Evolutionary conservation across 805 yeast genomes (phyloP).

Genomic region (Tanozyma kutaoensis): DNA sequence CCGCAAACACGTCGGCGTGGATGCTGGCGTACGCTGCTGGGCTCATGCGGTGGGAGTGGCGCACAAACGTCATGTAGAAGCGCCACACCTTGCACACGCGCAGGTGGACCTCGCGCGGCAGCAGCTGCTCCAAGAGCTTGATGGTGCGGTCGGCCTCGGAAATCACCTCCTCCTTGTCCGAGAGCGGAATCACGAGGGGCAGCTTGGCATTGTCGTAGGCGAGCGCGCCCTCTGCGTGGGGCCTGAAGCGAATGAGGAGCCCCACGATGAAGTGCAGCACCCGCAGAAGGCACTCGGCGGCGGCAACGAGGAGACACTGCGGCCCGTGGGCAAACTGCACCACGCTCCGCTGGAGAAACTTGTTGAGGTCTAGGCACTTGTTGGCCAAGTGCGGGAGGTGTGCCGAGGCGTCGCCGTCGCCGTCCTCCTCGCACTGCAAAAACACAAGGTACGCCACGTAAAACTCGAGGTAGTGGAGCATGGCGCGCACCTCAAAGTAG

Average conservation of each 20-base stretch:
- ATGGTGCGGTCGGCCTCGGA: constrained; percentile 5
- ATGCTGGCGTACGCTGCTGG: constrained; percentile 16
- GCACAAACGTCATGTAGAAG: constrained; percentile 23
- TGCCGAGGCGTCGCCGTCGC: constrained; percentile 4
- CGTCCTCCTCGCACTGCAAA: constrained; percentile 22
- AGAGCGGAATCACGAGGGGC: constrained; percentile 2
- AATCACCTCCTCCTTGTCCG: constrained; percentile 3
- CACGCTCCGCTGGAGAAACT: constrained; percentile 3
- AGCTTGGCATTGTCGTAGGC: too few relatives aligned
- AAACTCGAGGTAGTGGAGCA: constrained; percentile 15
- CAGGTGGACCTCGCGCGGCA: constrained; percentile 1
- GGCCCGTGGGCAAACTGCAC: constrained; percentile 3
- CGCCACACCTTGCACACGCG: constrained; percentile 19
- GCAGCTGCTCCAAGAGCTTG: constrained; percentile 2
- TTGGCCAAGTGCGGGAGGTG: constrained; percentile 8
- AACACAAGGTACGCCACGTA: constrained; percentile 16
- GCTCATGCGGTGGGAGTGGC: constrained; percentile 14
- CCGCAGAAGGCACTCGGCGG: constrained; percentile 17
- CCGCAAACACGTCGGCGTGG: constrained; percentile 6
- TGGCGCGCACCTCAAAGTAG: constrained; percentile 4
- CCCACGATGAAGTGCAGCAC: constrained; percentile 19
- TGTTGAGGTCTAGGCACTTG: constrained; percentile 5
- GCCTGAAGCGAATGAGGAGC: constrained; percentile 13
- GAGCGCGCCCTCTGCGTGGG: too few relatives aligned
- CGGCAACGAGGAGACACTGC: constrained; percentile 11